A percentile compares a stretch with the other conserved stretches of the same genome.
These are phyloP conservation scores for Dactylellina sp. DNA, from an alignment of 2,329 filamentous ascomycete species.

Conservation along the genomic window DNA sequence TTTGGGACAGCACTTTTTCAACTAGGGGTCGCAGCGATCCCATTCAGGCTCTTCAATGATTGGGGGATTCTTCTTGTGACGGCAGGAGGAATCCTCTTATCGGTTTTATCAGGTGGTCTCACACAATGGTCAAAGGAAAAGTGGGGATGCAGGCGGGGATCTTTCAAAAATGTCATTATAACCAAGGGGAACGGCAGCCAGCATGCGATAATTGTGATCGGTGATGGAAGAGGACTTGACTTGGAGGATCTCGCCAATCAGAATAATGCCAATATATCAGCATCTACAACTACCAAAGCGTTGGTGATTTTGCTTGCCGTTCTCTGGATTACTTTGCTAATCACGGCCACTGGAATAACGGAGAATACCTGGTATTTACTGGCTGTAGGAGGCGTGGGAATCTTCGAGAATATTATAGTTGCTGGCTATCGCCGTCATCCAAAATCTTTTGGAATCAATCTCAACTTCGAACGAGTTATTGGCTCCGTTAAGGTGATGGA, in stretches of 20 bases:
- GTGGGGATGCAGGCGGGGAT: conserved; percentile 62
- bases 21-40: conserved; percentile 63
- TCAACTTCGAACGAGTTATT: conserved; percentile 60
- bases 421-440: conserved; percentile 61
- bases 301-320: conserved; percentile 60
- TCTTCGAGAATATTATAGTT: conserved; percentile 64
- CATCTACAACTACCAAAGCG: conserved; percentile 56
- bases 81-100: conserved; percentile 63
- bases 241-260: conserved; percentile 64
- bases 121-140: conserved; percentile 66
- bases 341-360: conserved; percentile 63
- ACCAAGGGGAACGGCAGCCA: conserved; percentile 65
- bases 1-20: conserved; percentile 61
- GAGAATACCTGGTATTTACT: conserved; percentile 64
- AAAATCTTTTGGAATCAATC: conserved; percentile 60
- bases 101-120: conserved; percentile 62
- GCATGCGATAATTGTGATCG: conserved; percentile 64
- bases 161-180: conserved; percentile 61
- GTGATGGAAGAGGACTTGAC: conserved; percentile 62
- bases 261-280: conserved; percentile 21
- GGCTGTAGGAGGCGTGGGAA: conserved; percentile 64
- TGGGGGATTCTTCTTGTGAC: conserved; percentile 65
- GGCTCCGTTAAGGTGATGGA: conserved; percentile 61
- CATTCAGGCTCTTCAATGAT: conserved; percentile 60
- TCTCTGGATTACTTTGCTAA: conserved; percentile 64